A percentile compares a stretch with the other conserved stretches of the same genome.
phyloP scores from a whole-genome alignment of 495 filamentous ascomycete genomes.

The Trichoderma orchidacearum region DNA sequence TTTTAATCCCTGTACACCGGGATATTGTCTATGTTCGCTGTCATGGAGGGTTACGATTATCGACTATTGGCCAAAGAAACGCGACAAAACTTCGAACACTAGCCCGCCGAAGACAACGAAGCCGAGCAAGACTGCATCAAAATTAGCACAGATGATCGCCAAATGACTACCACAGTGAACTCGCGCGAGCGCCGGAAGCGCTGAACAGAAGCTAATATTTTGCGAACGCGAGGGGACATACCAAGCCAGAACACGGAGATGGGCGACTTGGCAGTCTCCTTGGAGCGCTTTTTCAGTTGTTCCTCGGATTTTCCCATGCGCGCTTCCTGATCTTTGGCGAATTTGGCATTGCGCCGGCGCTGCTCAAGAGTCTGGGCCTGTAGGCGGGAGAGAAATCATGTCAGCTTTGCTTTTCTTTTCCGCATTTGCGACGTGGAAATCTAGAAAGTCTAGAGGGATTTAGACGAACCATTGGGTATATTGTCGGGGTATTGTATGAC shows the following conservation, averaged over 20 bases:
- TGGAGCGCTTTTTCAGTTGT: conserved; percentile 51
- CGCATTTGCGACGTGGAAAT: too few species aligned
- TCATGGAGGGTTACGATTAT: too few species aligned
- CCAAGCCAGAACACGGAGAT: conserved; percentile 73
- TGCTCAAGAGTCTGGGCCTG: conserved; percentile 94
- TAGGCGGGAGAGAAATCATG: too few species aligned
- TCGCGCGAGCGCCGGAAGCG: not conserved
- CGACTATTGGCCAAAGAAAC: conserved; percentile 41
- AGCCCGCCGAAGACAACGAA: conserved; percentile 81
- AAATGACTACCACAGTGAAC: not conserved
- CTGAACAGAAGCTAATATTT: too few species aligned
- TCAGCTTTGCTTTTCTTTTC: too few species aligned
- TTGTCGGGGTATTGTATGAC: too few species aligned
- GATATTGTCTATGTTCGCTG: not conserved
- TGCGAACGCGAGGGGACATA: too few species aligned
- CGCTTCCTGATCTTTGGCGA: conserved; percentile 60
- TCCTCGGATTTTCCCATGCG: conserved; percentile 72
- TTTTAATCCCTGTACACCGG: not conserved
- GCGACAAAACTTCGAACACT: conserved; percentile 63
- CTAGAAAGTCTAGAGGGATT: too few species aligned
- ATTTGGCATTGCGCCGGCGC: conserved; percentile 76
- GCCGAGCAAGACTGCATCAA: conserved; percentile 47
- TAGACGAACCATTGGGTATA: too few species aligned
- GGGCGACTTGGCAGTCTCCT: conserved; percentile 54
- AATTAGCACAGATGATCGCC: not conserved